These are phyloP conservation scores for Tetradesmus lagerheimii DNA, from an alignment of 139 green algal genomes.

Conservation along the genomic window DNA sequence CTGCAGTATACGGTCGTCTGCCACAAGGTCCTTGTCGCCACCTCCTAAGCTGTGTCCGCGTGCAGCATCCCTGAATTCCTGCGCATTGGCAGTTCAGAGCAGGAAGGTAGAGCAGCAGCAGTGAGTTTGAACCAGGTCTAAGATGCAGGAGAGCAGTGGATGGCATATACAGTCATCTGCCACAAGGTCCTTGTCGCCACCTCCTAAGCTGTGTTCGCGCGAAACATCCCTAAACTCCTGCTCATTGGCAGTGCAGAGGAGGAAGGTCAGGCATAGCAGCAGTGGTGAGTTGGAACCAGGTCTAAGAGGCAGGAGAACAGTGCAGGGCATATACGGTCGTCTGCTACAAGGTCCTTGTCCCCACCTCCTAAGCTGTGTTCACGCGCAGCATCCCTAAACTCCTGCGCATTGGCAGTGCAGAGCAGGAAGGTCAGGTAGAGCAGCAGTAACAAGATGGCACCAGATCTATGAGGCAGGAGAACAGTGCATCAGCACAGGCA, in stretches of 20 bases:
- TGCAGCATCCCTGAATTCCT: slow-evolving; percentile 16
- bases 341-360: not conserved
- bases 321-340: not conserved
- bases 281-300: too few species aligned
- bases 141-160: too few species aligned
- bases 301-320: too few species aligned
- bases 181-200: too few species aligned
- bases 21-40: too few species aligned
- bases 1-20: not conserved
- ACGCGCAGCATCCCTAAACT: not conserved
- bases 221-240: slow-evolving; percentile 17
- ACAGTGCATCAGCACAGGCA: too few species aligned
- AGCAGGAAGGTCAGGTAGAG: not conserved
- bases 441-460: not conserved
- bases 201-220: not conserved
- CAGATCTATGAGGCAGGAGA: too few species aligned
- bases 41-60: not conserved
- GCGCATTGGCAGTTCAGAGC: not conserved
- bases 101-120: too few species aligned
- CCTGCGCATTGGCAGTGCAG: not conserved
- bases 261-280: too few species aligned
- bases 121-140: too few species aligned
- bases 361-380: not conserved
- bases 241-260: too few species aligned
- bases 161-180: not conserved